phyloP scores from a whole-genome alignment of 2,329 filamentous ascomycete species.

The Alternaria postmessia region DNA sequence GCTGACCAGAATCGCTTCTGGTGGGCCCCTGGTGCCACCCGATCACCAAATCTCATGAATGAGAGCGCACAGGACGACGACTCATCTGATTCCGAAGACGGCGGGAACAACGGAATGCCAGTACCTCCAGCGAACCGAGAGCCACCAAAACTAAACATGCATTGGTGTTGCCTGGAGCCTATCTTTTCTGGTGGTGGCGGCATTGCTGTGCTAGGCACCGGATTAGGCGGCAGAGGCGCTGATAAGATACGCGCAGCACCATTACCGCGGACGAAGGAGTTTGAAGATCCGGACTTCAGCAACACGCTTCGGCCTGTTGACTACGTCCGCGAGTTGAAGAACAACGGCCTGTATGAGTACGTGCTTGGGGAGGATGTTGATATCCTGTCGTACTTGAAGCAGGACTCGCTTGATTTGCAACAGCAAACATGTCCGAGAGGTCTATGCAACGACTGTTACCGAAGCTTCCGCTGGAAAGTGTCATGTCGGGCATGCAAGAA shows the following conservation, averaged over 20 bases:
- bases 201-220: slow-evolving; percentile 63
- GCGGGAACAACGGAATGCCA: slow-evolving; percentile 47
- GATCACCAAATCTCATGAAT: slow-evolving; percentile 67
- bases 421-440: slow-evolving; percentile 62
- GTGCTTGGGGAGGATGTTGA: slow-evolving; percentile 53
- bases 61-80: slow-evolving; percentile 55
- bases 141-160: slow-evolving; percentile 62
- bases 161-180: slow-evolving; percentile 68
- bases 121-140: slow-evolving; percentile 44
- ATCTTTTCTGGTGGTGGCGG: slow-evolving; percentile 67
- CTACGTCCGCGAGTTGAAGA: slow-evolving; percentile 51
- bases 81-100: slow-evolving; percentile 50
- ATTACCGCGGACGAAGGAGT: slow-evolving; percentile 62
- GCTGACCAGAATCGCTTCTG: slow-evolving; percentile 56
- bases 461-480: slow-evolving; percentile 67
- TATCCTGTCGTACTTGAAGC: slow-evolving; percentile 50
- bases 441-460: slow-evolving; percentile 65
- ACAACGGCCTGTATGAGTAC: slow-evolving; percentile 52
- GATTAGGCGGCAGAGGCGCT: slow-evolving; percentile 58
- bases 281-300: slow-evolving; percentile 64
- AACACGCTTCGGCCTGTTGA: slow-evolving; percentile 59
- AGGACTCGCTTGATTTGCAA: slow-evolving; percentile 54
- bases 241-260: slow-evolving; percentile 66
- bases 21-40: slow-evolving; percentile 66
- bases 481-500: slow-evolving; percentile 65